These are phyloP conservation scores for Purshia tridentata DNA, from an alignment of 306 rosid genomes.

Conservation along the genomic window DNA sequence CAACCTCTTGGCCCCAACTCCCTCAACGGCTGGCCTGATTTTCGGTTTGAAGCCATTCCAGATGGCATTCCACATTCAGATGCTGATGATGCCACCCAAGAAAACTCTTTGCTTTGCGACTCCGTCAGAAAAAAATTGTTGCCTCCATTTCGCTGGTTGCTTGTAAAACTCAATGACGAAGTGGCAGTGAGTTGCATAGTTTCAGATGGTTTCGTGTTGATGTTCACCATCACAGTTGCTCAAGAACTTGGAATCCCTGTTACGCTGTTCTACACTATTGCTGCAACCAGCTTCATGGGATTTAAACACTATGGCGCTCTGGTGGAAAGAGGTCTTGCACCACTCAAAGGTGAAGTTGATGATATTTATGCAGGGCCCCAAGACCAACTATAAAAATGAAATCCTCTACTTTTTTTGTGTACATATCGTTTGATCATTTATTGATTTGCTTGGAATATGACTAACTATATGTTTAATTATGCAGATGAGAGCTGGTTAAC, in stretches of 20 bases:
- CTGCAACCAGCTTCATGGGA: slow-evolving; percentile 8
- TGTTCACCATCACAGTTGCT: slow-evolving; percentile 2
- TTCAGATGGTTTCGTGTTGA: neutral
- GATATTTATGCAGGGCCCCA: no score
- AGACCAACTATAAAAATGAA: no score
- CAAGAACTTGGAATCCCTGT: slow-evolving; percentile 14
- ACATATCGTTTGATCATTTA: neutral
- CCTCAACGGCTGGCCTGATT: slow-evolving; percentile 3
- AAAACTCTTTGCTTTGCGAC: neutral
- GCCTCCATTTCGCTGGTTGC: neutral
- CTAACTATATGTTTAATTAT: neutral
- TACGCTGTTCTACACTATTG: neutral
- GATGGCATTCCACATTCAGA: slow-evolving; percentile 10
- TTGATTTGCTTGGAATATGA: neutral
- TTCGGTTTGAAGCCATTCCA: neutral
- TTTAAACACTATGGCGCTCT: neutral
- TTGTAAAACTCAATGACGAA: neutral
- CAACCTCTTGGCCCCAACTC: slow-evolving; percentile 5
- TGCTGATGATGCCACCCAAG: neutral
- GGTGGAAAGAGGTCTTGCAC: slow-evolving; percentile 13
- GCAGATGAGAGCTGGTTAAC: slow-evolving; percentile 11
- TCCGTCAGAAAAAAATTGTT: slow-evolving; percentile 3
- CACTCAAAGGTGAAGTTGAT: slow-evolving; percentile 8
- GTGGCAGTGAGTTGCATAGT: slow-evolving; percentile 7
- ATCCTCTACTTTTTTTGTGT: no score